phyloP scores from a whole-genome alignment of 352 stramenopile species.

The Pythium oligandrum region DNA sequence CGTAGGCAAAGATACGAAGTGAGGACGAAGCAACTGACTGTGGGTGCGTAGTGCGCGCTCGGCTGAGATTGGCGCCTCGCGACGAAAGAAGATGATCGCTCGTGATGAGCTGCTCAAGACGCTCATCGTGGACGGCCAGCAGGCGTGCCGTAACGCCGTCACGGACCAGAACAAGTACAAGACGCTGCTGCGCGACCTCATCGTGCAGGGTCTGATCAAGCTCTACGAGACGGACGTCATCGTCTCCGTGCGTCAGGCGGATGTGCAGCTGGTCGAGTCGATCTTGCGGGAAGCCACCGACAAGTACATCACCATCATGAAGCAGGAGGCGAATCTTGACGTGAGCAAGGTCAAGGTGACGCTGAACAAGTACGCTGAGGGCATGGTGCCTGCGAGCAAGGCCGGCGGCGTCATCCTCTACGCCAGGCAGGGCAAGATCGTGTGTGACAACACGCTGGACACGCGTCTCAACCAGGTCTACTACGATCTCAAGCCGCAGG shows the following conservation, averaged over 20 bases:
- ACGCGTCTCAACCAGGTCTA: conserved; percentile 81
- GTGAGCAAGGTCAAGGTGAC: conserved; percentile 88
- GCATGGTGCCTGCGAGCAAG: conserved; percentile 79
- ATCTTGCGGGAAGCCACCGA: conserved; percentile 84
- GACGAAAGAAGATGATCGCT: conserved; percentile 96
- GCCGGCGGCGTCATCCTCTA: conserved; percentile 83
- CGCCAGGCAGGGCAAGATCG: conserved; percentile 93
- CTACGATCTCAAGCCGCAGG: conserved; percentile 76
- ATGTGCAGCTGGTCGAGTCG: conserved; percentile 85
- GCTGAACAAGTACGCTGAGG: conserved; percentile 83
- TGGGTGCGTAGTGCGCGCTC: conserved; percentile 62
- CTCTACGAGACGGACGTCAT: conserved; percentile 95
- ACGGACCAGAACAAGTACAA: conserved; percentile 89
- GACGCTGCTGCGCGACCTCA: conserved; percentile 93
- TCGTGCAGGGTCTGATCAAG: conserved; percentile 98
- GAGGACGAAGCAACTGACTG: background rate
- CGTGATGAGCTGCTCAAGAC: conserved; percentile 88
- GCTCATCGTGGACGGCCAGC: conserved; percentile 65
- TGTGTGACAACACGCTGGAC: conserved; percentile 97
- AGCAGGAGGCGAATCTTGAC: conserved; percentile 89
- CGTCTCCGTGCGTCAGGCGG: conserved; percentile 88
- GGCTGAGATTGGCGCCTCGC: conserved; percentile 91
- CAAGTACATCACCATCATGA: conserved; percentile 83
- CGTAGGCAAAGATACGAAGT: conserved; percentile 6
- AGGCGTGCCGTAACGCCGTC: conserved; percentile 39